Evolutionary conservation across 2,329 filamentous ascomycete species (phyloP), one percentile per base, ranked within the genome.

Genomic region (Cladosporium austrohemisphaericum): DNA sequence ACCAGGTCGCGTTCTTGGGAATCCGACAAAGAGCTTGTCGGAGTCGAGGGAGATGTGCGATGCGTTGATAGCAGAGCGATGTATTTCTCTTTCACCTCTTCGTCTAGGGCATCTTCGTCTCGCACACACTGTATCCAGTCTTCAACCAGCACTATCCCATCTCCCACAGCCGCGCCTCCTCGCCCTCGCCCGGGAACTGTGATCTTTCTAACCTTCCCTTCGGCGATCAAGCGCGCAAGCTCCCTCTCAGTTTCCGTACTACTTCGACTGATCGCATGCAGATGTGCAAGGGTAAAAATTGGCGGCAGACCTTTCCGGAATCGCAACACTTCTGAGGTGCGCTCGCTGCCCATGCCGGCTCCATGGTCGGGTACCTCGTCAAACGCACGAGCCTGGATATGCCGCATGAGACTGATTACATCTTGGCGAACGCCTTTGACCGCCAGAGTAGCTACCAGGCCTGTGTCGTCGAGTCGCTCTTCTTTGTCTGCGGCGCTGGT

Each of bases 221-320:
- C 71, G 10, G 73, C 70, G 14, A 78, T 66, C 28, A 88, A 71
- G 57, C 81, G 76, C 3, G 78, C 82, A 16, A 86, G 74, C 62
- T 87, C 85, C 37, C 85, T 73, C 65, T 89, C 85, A 1, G 81
- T 80, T 1, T 71, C 73, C 0, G 84, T 86, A 1, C 84, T 79
- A 2, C 79, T 81, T 8, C 68, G 68, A 36, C 85, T 73, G 2
- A 88, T 66, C 1, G 83, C 78, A 53, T 84, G 78, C 5, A 90
- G 64, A 62, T 90, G 85, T 1, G 81, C 77, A 16, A 82, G 65
- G 0, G 81, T 84, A 4, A 85, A 80, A 18, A 88, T 71, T 0
- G 80, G 81, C 8, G 86, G 83, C 31, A 87, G 65, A 11, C 67
- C 67, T 25, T 66, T 68, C 14, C 84, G 75, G 61, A 79, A 83